A percentile compares a stretch with the other conserved stretches of the same genome.
phyloP scores from a whole-genome alignment of 2,329 filamentous ascomycete genomes.

The Alternaria ventricosa region DNA sequence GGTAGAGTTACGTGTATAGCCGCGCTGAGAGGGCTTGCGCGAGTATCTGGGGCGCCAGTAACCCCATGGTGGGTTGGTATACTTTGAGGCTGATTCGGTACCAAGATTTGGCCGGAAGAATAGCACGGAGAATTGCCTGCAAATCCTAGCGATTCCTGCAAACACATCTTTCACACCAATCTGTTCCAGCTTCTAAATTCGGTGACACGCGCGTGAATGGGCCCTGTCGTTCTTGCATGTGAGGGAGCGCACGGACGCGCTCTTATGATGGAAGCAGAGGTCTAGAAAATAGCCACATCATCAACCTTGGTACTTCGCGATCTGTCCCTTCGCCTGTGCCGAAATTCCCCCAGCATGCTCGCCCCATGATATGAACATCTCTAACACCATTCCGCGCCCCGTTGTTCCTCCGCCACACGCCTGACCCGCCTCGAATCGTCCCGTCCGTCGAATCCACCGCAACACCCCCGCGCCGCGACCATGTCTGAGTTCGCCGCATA shows the following conservation, averaged over 20 bases:
- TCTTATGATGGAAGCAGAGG: constrained; percentile 28
- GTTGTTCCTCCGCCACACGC: constrained; percentile 17
- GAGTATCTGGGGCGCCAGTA: not conserved
- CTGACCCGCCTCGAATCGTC: constrained; percentile 21
- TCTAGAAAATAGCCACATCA: constrained; percentile 41
- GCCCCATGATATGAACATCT: constrained; percentile 31
- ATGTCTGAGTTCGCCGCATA: constrained; percentile 50
- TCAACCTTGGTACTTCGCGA: constrained; percentile 26
- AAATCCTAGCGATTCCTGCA: not conserved
- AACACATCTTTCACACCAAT: not conserved
- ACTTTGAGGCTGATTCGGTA: not conserved
- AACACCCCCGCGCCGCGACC: constrained; percentile 35
- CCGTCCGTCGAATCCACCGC: constrained; percentile 17
- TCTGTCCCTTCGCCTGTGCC: constrained; percentile 14
- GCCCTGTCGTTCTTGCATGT: constrained; percentile 25
- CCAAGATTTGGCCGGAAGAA: not conserved
- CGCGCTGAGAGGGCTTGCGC: not conserved
- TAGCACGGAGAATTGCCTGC: not conserved
- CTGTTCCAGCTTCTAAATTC: not conserved
- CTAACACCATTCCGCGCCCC: constrained; percentile 15
- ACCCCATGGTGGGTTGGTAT: not conserved
- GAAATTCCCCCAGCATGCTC: constrained; percentile 15
- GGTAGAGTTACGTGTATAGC: not conserved
- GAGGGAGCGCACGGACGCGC: constrained; percentile 24
- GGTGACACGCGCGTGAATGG: constrained; percentile 8